phyloP scores from a whole-genome alignment of 2,329 filamentous ascomycete genomes.

The Monosporascus sp. region DNA sequence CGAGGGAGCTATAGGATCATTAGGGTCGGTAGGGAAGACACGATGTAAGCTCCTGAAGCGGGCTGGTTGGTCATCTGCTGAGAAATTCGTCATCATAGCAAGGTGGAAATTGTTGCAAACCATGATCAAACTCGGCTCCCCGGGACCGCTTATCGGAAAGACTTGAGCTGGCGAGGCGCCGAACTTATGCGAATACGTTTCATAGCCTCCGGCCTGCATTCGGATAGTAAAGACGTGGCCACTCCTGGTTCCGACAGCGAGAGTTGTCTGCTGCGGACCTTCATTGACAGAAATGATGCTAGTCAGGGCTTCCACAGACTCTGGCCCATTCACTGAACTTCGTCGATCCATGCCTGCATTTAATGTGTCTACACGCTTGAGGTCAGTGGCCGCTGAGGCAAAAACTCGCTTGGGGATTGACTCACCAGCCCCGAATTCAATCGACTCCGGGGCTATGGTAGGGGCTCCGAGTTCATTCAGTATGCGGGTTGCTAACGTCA shows the following conservation, averaged over 20 bases:
- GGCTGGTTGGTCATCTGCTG: slow-evolving; percentile 2
- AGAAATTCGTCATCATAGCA: slow-evolving; percentile 16
- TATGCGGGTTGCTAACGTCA: slow-evolving; percentile 16
- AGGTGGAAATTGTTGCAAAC: slow-evolving; percentile 30
- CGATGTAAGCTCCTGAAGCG: slow-evolving; percentile 36
- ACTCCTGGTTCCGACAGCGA: slow-evolving; percentile 45
- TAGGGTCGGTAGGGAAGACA: slow-evolving; percentile 48
- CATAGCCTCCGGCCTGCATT: slow-evolving; percentile 12
- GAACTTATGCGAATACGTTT: slow-evolving; percentile 15
- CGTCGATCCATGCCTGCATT: neutral
- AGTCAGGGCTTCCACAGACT: slow-evolving; percentile 36
- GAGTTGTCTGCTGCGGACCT: slow-evolving; percentile 17
- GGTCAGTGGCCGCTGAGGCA: neutral
- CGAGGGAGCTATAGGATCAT: slow-evolving; percentile 39
- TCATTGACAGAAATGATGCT: slow-evolving; percentile 35
- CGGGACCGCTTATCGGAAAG: slow-evolving; percentile 23
- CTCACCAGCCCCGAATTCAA: neutral
- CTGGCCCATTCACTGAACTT: neutral
- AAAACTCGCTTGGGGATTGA: neutral
- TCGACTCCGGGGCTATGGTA: neutral
- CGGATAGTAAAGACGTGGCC: slow-evolving; percentile 42
- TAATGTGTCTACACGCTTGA: neutral
- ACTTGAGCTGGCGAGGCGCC: slow-evolving; percentile 23
- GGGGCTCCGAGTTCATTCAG: neutral
- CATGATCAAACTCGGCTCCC: slow-evolving; percentile 39